Percentiles rank a stretch among this genome's conserved stretches.
Conservation (phyloP, 352 stramenopile species). For the Globisporangium heterothallicum region DNA sequence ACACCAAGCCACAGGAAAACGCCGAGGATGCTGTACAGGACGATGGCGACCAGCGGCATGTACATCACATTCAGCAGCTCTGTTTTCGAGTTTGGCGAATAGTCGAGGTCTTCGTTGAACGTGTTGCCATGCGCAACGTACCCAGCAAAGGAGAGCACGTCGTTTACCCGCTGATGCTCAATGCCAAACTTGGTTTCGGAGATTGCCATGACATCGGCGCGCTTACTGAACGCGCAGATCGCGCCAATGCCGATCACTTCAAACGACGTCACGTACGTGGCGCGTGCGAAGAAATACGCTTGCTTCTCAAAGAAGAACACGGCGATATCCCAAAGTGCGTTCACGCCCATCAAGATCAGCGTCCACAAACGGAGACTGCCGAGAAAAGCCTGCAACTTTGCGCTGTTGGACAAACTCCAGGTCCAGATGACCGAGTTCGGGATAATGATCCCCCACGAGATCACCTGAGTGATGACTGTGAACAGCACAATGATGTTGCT, state of each 20-base stretch:
- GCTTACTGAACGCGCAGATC: constrained; percentile 9
- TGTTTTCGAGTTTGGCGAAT: constrained; percentile 2
- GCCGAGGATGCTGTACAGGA: constrained; percentile 8
- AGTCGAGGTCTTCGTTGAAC: constrained; percentile 21
- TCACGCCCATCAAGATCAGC: constrained; percentile 27
- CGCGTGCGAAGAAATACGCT: constrained; percentile 21
- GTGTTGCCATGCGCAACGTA: constrained; percentile 20
- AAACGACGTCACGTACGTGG: constrained; percentile 18
- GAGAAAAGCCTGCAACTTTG: constrained; percentile 34
- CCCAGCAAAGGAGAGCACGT: constrained; percentile 15
- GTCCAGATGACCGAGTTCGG: constrained; percentile 45
- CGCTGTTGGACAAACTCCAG: constrained; percentile 23
- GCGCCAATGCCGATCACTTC: constrained; percentile 19
- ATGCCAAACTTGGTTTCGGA: constrained; percentile 19
- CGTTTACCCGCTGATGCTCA: constrained; percentile 23
- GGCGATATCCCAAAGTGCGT: constrained; percentile 25
- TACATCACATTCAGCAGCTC: constrained; percentile 16
- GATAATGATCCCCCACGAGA: constrained; percentile 54
- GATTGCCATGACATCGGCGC: constrained; percentile 15
- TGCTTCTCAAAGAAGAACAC: constrained; percentile 26
- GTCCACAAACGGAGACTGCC: constrained; percentile 31
- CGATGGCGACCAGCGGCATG: constrained; percentile 7
- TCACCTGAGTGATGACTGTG: constrained; percentile 18
- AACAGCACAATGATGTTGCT: constrained; percentile 26
- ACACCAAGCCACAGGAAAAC: constrained; percentile 8